phyloP scores from a whole-genome alignment of 108 stramenopile genomes.

The Craspedostauros australis region DNA sequence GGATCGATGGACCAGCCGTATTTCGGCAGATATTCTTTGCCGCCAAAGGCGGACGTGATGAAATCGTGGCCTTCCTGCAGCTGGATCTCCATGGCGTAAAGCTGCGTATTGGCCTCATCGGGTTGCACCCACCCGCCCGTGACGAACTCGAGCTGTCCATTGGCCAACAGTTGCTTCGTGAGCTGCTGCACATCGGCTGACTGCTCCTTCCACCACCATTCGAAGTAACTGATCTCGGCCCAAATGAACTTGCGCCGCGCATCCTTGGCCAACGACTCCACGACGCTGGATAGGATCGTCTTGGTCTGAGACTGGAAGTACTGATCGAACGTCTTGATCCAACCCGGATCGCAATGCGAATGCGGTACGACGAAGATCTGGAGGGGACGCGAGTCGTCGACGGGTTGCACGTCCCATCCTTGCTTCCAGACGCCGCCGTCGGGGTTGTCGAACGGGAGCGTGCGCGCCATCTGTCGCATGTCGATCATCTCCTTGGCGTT shows the following conservation, averaged over 20 bases:
- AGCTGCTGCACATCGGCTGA: neutral
- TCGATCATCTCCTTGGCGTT: slow-evolving; percentile 28
- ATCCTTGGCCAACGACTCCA: slow-evolving; percentile 30
- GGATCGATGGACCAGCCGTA: slow-evolving; percentile 68
- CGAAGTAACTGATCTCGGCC: slow-evolving; percentile 67
- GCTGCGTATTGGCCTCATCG: slow-evolving; percentile 60
- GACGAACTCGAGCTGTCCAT: slow-evolving; percentile 51
- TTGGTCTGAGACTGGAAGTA: slow-evolving; percentile 60
- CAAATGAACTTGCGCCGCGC: slow-evolving; percentile 49
- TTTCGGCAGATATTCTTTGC: slow-evolving; percentile 42
- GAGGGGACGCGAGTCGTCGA: slow-evolving; percentile 16
- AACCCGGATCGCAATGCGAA: slow-evolving; percentile 63
- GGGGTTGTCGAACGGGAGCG: slow-evolving; percentile 40
- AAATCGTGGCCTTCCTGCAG: slow-evolving; percentile 61
- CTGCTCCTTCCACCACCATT: slow-evolving; percentile 68
- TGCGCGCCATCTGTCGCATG: slow-evolving; percentile 37
- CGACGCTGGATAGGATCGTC: slow-evolving; percentile 37
- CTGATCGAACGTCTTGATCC: slow-evolving; percentile 69
- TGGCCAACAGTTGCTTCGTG: slow-evolving; percentile 13
- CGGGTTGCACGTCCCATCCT: slow-evolving; percentile 49
- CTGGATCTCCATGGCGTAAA: slow-evolving; percentile 64
- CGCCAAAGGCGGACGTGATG: slow-evolving; percentile 39
- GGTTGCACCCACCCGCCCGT: slow-evolving; percentile 67
- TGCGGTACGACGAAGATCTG: slow-evolving; percentile 54
- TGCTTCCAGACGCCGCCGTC: slow-evolving; percentile 59